Evolutionary conservation across 1,284 basidiomycete species (phyloP).

Genomic region (Takashimella tepidaria): DNA sequence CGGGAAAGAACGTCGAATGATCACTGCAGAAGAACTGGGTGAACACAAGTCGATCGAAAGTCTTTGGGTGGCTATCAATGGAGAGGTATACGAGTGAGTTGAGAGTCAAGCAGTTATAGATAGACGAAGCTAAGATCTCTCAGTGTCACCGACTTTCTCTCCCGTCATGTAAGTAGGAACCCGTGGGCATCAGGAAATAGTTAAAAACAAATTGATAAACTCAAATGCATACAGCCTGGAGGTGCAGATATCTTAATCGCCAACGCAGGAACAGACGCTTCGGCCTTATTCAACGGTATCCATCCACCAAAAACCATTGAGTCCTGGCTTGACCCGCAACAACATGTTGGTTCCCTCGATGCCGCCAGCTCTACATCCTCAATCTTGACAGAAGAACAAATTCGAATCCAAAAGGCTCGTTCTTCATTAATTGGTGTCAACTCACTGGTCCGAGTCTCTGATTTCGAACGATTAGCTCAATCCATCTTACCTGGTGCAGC

Average conservation of each 20-base stretch:
- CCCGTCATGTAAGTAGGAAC: conserved; percentile 13
- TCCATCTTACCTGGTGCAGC: conserved; percentile 64
- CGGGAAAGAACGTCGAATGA: neutral
- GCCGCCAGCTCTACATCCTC: conserved; percentile 2
- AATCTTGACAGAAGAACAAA: conserved; percentile 13
- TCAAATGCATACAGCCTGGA: conserved; percentile 28
- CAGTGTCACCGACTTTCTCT: conserved; percentile 29
- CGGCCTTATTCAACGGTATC: conserved; percentile 20
- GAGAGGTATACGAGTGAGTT: conserved; percentile 35
- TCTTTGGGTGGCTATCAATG: conserved; percentile 36
- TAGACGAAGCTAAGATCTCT: conserved; percentile 3
- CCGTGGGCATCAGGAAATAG: no score
- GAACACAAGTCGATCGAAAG: conserved; percentile 22
- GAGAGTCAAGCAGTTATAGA: neutral
- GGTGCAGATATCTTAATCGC: conserved; percentile 30
- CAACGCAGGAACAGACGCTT: conserved; percentile 30
- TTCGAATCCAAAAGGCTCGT: conserved; percentile 21
- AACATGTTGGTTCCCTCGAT: conserved; percentile 24
- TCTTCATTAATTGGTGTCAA: conserved; percentile 28
- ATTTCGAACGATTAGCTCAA: conserved; percentile 52
- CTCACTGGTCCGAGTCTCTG: conserved; percentile 29
- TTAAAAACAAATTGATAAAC: no score
- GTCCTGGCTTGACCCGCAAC: conserved; percentile 7
- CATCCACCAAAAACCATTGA: conserved; percentile 25
- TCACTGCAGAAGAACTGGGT: conserved; percentile 23